A percentile compares a stretch with the other conserved stretches of the same genome.
These are phyloP conservation scores for Diaporthe destruens DNA, from an alignment of 2,329 filamentous ascomycete genomes.

Conservation along the genomic window DNA sequence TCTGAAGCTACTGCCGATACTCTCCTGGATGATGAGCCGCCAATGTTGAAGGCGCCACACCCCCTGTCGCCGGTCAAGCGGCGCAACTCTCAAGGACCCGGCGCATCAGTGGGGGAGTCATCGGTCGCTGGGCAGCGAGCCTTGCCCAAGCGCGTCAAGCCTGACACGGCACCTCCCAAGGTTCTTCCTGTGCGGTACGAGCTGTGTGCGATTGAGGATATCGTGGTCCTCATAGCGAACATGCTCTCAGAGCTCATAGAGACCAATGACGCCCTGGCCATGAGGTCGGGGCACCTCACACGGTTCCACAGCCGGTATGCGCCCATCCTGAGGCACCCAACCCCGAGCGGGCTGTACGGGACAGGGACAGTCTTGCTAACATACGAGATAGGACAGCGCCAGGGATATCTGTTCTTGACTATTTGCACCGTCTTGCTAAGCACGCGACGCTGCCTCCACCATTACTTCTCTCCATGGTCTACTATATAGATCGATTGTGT, in stretches of 20 bases:
- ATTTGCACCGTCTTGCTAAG: conserved; percentile 90
- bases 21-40: conserved; percentile 45
- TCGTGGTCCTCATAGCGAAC: conserved; percentile 90
- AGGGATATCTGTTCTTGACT: conserved; percentile 94
- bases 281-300: conserved; percentile 87
- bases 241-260: conserved; percentile 97
- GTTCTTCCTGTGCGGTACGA: conserved; percentile 82
- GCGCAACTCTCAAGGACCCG: conserved; percentile 58
- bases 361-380: conserved; percentile 45
- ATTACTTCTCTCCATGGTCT: conserved; percentile 97
- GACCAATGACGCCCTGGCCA: conserved; percentile 89
- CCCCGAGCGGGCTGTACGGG: conserved; percentile 29
- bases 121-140: conserved; percentile 42
- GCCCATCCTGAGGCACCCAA: not conserved
- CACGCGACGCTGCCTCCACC: conserved; percentile 95
- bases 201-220: conserved; percentile 82
- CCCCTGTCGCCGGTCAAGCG: conserved; percentile 56
- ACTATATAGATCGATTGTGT: conserved; percentile 96
- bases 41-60: conserved; percentile 46
- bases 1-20: conserved; percentile 41
- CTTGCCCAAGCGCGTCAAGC: conserved; percentile 66
- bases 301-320: conserved; percentile 91
- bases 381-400: conserved; percentile 70
- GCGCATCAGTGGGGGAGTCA: conserved; percentile 41
- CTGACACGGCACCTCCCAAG: conserved; percentile 65